These are phyloP conservation scores for Carex pumila DNA, from an alignment of 176 grass and related monocot species.

Conservation along the genomic window DNA sequence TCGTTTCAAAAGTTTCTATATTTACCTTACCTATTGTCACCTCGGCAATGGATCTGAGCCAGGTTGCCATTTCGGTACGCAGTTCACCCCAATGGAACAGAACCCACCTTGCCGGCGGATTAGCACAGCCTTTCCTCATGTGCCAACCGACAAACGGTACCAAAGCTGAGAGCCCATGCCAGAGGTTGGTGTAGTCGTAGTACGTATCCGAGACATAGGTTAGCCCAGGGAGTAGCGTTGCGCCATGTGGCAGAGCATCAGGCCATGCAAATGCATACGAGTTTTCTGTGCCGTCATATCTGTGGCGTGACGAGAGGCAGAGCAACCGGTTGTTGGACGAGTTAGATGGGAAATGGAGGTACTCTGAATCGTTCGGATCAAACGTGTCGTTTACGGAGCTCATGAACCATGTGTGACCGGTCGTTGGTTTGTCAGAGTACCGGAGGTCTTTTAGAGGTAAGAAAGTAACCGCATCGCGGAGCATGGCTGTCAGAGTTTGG, in stretches of 20 bases:
- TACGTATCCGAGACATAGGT: slow-evolving; percentile 53
- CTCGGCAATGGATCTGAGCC: slow-evolving; percentile 16
- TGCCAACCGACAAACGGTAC: slow-evolving; percentile 51
- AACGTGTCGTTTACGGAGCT: slow-evolving; percentile 46
- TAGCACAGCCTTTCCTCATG: slow-evolving; percentile 21
- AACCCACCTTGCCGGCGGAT: slow-evolving; percentile 36
- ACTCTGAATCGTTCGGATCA: slow-evolving; percentile 28
- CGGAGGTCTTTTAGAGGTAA: slow-evolving; percentile 48
- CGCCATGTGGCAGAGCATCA: slow-evolving; percentile 34
- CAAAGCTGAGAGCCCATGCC: slow-evolving; percentile 43
- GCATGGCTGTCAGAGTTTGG: slow-evolving; percentile 1
- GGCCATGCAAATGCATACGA: slow-evolving; percentile 47
- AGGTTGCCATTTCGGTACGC: slow-evolving; percentile 29
- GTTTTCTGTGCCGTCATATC: slow-evolving; percentile 35
- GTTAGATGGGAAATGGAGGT: slow-evolving; percentile 50
- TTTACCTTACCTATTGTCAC: slow-evolving; percentile 32
- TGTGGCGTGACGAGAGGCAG: slow-evolving; percentile 29
- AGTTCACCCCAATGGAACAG: slow-evolving; percentile 54
- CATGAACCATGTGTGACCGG: slow-evolving; percentile 46
- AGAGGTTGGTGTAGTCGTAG: slow-evolving; percentile 56
- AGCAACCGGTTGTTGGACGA: slow-evolving; percentile 37
- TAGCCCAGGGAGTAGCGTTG: slow-evolving; percentile 25
- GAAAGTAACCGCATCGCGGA: slow-evolving; percentile 38
- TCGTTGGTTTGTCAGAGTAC: background rate
- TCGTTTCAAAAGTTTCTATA: slow-evolving; percentile 14